Evolutionary conservation across 805 yeast genomes (phyloP).

Genomic region (Candida jianshihensis): DNA sequence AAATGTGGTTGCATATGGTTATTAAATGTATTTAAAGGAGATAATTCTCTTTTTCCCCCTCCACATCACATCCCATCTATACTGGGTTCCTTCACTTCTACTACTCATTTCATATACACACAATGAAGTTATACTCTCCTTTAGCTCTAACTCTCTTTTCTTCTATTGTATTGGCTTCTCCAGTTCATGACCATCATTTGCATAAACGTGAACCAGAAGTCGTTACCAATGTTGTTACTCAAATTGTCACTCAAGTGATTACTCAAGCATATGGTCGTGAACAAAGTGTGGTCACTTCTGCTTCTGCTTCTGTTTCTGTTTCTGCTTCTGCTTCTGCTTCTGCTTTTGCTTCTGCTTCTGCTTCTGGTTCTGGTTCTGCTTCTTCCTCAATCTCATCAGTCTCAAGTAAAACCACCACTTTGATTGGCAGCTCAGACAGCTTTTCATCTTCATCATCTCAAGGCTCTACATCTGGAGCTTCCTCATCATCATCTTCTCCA

Average conservation of each 20-base stretch:
- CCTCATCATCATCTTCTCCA: constrained; percentile 26
- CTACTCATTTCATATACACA: neutral
- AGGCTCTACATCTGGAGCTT: constrained; percentile 10
- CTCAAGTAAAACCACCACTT: constrained; percentile 22
- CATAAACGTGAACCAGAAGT: constrained; percentile 39
- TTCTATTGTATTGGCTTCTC: constrained; percentile 1
- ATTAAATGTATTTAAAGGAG: too few relatives aligned
- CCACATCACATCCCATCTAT: neutral
- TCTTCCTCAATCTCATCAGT: constrained; percentile 10
- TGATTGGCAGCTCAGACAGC: constrained; percentile 10
- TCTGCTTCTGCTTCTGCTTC: constrained; percentile 5
- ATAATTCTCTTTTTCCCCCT: neutral
- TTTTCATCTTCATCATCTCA: constrained; percentile 9
- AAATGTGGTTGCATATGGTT: too few relatives aligned
- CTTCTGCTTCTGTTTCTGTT: constrained; percentile 10
- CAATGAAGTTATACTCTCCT: neutral
- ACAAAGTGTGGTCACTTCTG: constrained; percentile 5
- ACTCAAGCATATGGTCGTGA: constrained; percentile 1
- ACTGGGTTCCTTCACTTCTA: neutral
- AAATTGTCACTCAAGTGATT: constrained; percentile 15
- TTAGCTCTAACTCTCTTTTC: neutral
- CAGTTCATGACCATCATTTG: constrained; percentile 39
- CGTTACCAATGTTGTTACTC: constrained; percentile 32
- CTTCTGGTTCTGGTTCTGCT: constrained; percentile 4
- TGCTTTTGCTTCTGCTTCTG: constrained; percentile 11